Base-by-base conservation (phyloP, 805 yeast genomes). In the Saturnispora halmiae region DNA sequence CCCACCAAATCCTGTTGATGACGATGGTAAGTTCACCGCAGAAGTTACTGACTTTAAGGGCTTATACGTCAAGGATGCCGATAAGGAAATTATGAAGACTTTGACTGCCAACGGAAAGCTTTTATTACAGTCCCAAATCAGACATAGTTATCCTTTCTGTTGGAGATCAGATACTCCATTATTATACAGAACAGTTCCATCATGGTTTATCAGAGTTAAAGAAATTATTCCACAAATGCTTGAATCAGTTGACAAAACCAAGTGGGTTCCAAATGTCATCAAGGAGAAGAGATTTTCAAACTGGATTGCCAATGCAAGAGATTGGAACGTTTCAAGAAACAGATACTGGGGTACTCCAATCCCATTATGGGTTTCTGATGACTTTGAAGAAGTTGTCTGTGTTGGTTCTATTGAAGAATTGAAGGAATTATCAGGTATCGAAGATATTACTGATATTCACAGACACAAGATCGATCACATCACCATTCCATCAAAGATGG, bases 291-390 rank as follows among this genome's bases (percentile, higher is more conserved):
- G 99, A 65, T 92, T 92, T 58, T 77, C 94, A 38, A 90, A 90
- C 70, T 92, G 99, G 99, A 83, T 92, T 61, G 86, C 92, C 52
- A 90, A 88, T 56, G 98, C 99, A 38, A 84, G 99, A 65, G 99
- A 92, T 66, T 92, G 99, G 99, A 92, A 92, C 60, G 75, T 92
- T 48, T 87, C 96, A 20, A 83, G 99, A 75, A 90, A 90, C 72
- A 77, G 99, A 66, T 92, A 92, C 67, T 92, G 99, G 99, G 99
- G 99, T 70, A 92, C 97, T 24, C 99, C 99, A 46, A 79, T 92
- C 53, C 99, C 99, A 47, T 68, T 92, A 58, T 92, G 99, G 99
- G 95, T 77, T 40, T 78, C 88, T 51, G 97, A 88, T 15, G 99
- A 92, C 61, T 77, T 71, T 51, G 82, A 84, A 65, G 99, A 92